Percentiles rank a stretch among this genome's conserved stretches.
phyloP scores from a whole-genome alignment of 495 filamentous ascomycete species.

The Cairneyella variabilis region DNA sequence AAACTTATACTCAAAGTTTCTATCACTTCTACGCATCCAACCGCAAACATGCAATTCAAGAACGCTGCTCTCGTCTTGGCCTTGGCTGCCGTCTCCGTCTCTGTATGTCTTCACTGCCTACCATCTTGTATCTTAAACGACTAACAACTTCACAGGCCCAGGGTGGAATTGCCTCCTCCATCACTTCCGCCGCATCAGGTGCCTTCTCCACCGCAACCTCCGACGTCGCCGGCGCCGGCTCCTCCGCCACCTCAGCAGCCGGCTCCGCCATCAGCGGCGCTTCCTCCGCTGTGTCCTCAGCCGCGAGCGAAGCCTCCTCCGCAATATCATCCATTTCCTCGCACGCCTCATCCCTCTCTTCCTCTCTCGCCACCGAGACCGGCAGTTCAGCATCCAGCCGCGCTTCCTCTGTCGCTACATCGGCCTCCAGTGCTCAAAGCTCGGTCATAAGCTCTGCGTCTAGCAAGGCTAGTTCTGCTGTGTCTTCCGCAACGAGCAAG shows the following conservation, averaged over 20 bases:
- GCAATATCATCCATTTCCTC: slow-evolving; percentile 16
- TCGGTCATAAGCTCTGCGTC: not conserved
- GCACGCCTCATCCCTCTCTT: not conserved
- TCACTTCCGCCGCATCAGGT: slow-evolving; percentile 6
- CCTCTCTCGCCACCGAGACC: slow-evolving; percentile 1
- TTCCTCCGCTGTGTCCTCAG: slow-evolving; percentile 4
- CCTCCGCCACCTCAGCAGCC: not conserved
- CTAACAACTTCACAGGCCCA: slow-evolving; percentile 15
- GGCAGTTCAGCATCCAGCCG: no score
- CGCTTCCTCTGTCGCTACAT: slow-evolving; percentile 18
- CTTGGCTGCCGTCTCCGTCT: slow-evolving; percentile 27
- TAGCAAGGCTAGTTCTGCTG: slow-evolving; percentile 17
- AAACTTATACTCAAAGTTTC: no score
- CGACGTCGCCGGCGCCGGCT: not conserved
- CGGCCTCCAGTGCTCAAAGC: slow-evolving; percentile 23
- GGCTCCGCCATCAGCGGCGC: not conserved
- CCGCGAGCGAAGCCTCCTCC: slow-evolving; percentile 15
- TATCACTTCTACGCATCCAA: no score
- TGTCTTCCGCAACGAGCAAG: slow-evolving; percentile 14
- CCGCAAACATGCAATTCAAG: slow-evolving; percentile 34
- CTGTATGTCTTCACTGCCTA: slow-evolving; percentile 9
- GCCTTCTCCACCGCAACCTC: slow-evolving; percentile 11
- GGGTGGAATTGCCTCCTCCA: not conserved
- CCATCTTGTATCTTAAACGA: not conserved
- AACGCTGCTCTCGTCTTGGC: slow-evolving; percentile 28